phyloP scores from a whole-genome alignment of 768 basidiomycete species.

The Fomitopsis serialis region DNA sequence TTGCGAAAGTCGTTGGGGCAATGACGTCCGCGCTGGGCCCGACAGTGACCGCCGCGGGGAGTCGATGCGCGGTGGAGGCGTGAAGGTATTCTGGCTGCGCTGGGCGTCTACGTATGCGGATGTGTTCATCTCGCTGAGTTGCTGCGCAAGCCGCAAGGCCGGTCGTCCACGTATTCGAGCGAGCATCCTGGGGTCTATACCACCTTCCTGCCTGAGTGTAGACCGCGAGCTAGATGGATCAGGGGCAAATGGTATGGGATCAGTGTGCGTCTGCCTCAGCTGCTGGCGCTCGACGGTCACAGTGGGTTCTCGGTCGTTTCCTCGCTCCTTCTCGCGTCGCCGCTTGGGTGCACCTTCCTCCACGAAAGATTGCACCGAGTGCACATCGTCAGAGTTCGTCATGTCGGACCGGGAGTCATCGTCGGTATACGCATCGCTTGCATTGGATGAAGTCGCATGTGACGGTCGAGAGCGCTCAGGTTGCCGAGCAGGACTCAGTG shows the following conservation, averaged over 20 bases:
- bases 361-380: constrained; percentile 61
- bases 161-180: constrained; percentile 17
- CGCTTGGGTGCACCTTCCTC: constrained; percentile 33
- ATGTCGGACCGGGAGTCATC: constrained; percentile 56
- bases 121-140: neutral
- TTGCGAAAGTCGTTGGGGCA: constrained; percentile 11
- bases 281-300: neutral
- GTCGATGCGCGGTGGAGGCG: constrained; percentile 23
- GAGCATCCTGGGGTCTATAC: constrained; percentile 17
- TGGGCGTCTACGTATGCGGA: neutral
- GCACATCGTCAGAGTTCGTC: constrained; percentile 62
- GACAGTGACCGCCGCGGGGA: constrained; percentile 29
- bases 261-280: neutral
- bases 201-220: neutral
- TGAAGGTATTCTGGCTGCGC: constrained; percentile 11
- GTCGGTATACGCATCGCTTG: constrained; percentile 62
- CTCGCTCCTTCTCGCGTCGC: constrained; percentile 9
- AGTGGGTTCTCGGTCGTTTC: constrained; percentile 1
- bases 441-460: constrained; percentile 33
- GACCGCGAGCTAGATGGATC: constrained; percentile 12
- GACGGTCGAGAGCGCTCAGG: constrained; percentile 30
- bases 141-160: constrained; percentile 12
- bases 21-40: constrained; percentile 23
- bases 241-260: constrained; percentile 8
- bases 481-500: constrained; percentile 56